A percentile compares a stretch with the other conserved stretches of the same genome.
These are phyloP conservation scores for Aspergillus sp. DNA, from an alignment of 2,329 filamentous ascomycete species.

Conservation along the genomic window DNA sequence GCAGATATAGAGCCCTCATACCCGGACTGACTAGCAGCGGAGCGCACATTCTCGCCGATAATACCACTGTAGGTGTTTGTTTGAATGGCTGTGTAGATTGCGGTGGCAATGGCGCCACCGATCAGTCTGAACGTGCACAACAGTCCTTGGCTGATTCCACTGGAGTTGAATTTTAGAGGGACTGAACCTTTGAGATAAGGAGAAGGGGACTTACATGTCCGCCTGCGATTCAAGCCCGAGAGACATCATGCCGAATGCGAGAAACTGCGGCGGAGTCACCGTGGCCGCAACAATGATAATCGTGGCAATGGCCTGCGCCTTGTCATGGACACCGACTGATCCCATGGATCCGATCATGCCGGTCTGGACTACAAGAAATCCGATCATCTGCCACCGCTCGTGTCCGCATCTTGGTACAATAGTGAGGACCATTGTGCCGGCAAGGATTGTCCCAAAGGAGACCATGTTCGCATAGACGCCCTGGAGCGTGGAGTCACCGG, in stretches of 20 bases:
- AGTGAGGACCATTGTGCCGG: not conserved
- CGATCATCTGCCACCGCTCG: not conserved
- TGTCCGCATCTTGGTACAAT: not conserved
- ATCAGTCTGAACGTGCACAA: not conserved
- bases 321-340: not conserved
- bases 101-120: not conserved
- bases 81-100: not conserved
- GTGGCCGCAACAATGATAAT: not conserved
- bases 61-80: not conserved
- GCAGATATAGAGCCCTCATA: not conserved
- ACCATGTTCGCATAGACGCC: not conserved
- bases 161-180: not conserved
- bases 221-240: not conserved
- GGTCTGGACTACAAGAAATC: not conserved
- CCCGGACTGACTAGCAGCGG: not conserved
- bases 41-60: not conserved
- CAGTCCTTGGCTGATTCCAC: not conserved
- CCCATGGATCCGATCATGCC: not conserved
- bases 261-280: not conserved
- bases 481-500: not conserved
- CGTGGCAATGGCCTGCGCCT: not conserved
- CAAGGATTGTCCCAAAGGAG: not conserved
- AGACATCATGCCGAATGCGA: not conserved
- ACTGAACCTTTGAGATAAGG: not conserved
- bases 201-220: not conserved